phyloP scores from a whole-genome alignment of 176 grass and related monocot species.

The Carex littledalei region DNA sequence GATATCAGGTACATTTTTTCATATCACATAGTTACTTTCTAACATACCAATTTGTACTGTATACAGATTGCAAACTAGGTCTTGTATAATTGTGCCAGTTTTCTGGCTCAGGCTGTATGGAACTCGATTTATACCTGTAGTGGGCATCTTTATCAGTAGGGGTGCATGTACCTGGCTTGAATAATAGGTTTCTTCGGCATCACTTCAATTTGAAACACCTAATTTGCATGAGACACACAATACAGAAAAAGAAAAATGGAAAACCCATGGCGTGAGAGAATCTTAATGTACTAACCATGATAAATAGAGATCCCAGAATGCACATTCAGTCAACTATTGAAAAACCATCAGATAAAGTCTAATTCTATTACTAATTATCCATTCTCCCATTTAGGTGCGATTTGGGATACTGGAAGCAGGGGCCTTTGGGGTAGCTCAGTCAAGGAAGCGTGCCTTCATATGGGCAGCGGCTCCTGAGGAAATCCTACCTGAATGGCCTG shows the following conservation, averaged over 20 bases:
- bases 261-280: not conserved
- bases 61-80: not conserved
- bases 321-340: not conserved
- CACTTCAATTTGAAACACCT: not conserved
- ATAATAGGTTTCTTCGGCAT: not conserved
- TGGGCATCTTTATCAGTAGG: not conserved
- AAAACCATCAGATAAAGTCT: slow-evolving; percentile 15
- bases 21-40: slow-evolving; percentile 16
- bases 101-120: not conserved
- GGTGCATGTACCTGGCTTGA: not conserved
- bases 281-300: not conserved
- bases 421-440: slow-evolving; percentile 86
- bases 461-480: slow-evolving; percentile 93
- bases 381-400: slow-evolving; percentile 51
- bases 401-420: slow-evolving; percentile 98
- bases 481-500: slow-evolving; percentile 87
- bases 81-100: not conserved
- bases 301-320: not conserved
- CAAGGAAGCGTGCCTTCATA: slow-evolving; percentile 95
- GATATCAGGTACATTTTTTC: slow-evolving; percentile 74
- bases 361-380: slow-evolving; percentile 16
- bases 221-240: not conserved
- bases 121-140: not conserved
- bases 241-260: not conserved
- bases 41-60: not conserved